Conservation (phyloP, 139 green algal species). For the Chlamydomonas asymmetrica region DNA sequence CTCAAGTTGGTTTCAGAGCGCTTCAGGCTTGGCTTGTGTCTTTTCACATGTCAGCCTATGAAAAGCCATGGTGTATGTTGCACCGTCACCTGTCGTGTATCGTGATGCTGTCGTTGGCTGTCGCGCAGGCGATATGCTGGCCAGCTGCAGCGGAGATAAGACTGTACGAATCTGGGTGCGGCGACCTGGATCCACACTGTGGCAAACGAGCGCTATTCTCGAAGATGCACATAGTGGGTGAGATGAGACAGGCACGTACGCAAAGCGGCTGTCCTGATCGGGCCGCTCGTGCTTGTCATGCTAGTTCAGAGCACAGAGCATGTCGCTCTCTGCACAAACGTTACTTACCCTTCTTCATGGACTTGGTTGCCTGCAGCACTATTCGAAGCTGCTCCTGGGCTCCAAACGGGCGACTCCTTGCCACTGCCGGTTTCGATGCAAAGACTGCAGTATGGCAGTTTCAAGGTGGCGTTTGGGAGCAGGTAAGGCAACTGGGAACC, state of each 20-base stretch:
- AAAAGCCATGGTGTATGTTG: neutral
- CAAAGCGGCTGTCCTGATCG: too few species aligned
- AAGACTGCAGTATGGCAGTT: slow-evolving; percentile 83
- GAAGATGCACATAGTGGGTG: slow-evolving; percentile 81
- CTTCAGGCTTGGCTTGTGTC: neutral
- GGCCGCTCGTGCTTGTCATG: too few species aligned
- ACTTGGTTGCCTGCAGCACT: too few species aligned
- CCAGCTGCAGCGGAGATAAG: slow-evolving; percentile 87
- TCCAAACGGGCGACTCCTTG: slow-evolving; percentile 73
- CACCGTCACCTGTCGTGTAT: neutral
- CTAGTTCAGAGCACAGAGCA: too few species aligned
- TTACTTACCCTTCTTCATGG: too few species aligned
- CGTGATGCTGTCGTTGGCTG: neutral
- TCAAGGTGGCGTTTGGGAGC: slow-evolving; percentile 72
- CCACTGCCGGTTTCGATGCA: slow-evolving; percentile 89
- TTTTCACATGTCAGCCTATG: too few species aligned
- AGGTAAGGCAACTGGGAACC: slow-evolving; percentile 52
- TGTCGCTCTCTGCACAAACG: too few species aligned
- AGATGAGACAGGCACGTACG: too few species aligned
- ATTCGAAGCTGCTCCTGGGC: slow-evolving; percentile 83
- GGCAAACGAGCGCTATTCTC: slow-evolving; percentile 72
- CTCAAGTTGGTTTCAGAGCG: neutral
- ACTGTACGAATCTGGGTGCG: slow-evolving; percentile 88
- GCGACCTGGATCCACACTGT: slow-evolving; percentile 4
- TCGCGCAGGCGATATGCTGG: slow-evolving; percentile 70